Evolutionary conservation across 129 eudicot genomes (phyloP).

Genomic region (Flaveria robusta): DNA sequence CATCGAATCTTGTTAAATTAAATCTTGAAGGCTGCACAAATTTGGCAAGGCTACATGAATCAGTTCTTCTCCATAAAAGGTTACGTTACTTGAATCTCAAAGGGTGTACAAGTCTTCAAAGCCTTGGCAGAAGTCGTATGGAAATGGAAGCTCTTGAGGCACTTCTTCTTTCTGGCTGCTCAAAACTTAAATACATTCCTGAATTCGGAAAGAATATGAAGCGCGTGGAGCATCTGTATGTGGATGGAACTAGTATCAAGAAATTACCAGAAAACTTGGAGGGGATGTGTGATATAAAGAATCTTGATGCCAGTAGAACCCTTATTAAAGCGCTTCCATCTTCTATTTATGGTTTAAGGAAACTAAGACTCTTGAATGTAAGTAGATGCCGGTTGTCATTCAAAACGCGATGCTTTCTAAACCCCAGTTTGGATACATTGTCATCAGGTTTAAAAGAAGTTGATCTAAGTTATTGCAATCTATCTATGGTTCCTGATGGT

Average conservation of each 20-base stretch:
- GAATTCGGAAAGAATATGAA: background rate
- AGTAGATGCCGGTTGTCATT: background rate
- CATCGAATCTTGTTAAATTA: too few species aligned
- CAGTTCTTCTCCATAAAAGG: too few species aligned
- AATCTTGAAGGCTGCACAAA: too few species aligned
- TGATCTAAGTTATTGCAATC: slow-evolving; percentile 1
- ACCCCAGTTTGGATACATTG: background rate
- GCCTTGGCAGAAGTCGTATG: slow-evolving; percentile 1
- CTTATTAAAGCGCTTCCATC: background rate
- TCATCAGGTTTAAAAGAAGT: slow-evolving; percentile 3
- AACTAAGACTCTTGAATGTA: background rate
- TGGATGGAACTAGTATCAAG: background rate
- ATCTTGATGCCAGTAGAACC: background rate
- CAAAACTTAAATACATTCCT: background rate
- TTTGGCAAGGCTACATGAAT: too few species aligned
- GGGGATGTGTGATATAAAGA: background rate
- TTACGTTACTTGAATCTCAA: background rate
- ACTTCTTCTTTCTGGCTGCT: background rate
- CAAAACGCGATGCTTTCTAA: background rate
- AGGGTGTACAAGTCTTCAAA: background rate
- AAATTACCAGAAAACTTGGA: background rate
- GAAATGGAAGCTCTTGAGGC: slow-evolving; percentile 1
- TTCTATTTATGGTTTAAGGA: background rate
- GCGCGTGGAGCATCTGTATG: background rate
- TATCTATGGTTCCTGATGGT: background rate